Evolutionary conservation across 257 asterid genomes (phyloP).

Genomic region (Fraxinus cuspidata): DNA sequence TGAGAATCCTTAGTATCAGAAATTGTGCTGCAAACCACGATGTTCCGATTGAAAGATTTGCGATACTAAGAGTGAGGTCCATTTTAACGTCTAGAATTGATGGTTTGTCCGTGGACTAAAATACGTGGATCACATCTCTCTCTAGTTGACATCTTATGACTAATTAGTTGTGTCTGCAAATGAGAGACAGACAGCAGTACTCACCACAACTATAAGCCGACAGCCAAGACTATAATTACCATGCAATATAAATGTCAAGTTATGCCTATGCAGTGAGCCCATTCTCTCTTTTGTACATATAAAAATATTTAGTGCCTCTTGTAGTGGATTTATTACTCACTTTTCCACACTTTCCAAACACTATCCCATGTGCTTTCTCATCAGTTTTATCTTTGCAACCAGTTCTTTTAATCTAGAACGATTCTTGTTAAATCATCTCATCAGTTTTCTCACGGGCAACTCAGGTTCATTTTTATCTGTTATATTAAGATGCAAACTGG

Average conservation of each 20-base stretch:
- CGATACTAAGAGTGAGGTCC: too few species aligned
- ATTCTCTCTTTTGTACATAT: neutral
- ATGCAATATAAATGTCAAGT: constrained; percentile 1
- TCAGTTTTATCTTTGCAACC: neutral
- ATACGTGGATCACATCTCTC: too few species aligned
- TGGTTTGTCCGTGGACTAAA: too few species aligned
- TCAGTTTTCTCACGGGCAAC: neutral
- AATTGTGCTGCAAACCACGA: too few species aligned
- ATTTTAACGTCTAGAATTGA: too few species aligned
- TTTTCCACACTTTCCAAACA: neutral
- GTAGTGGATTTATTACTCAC: constrained; percentile 1
- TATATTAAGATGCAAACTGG: too few species aligned
- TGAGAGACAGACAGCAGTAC: neutral
- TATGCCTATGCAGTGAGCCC: neutral
- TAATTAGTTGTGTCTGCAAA: neutral
- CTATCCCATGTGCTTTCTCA: constrained; percentile 2
- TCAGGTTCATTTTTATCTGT: neutral
- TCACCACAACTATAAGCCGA: neutral
- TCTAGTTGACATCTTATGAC: neutral
- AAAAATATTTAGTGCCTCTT: neutral
- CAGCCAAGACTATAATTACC: neutral
- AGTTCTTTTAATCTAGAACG: neutral
- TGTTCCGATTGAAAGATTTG: too few species aligned
- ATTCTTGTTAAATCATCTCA: too few species aligned
- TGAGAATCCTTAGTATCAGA: too few species aligned